These are phyloP conservation scores for Boletus pseudopeckii DNA, from an alignment of 768 basidiomycete species.

Conservation along the genomic window DNA sequence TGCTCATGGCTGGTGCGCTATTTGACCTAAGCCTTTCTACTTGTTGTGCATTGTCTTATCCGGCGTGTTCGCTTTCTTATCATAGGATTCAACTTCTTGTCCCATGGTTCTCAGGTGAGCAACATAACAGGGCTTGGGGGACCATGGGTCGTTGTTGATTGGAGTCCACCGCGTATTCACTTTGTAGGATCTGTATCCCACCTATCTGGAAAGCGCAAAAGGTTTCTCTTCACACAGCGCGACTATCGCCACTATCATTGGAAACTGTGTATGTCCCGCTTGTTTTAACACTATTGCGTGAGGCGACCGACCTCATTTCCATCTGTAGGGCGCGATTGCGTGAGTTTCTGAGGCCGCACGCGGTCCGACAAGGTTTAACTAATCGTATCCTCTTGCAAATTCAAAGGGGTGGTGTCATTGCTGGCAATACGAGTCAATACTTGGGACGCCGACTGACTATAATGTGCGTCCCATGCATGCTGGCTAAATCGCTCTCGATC, in stretches of 20 bases:
- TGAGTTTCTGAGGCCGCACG: constrained; percentile 25
- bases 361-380: neutral
- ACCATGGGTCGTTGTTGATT: neutral
- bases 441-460: constrained; percentile 83
- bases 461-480: constrained; percentile 30
- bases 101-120: constrained; percentile 63
- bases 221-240: constrained; percentile 54
- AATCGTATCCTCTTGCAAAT: neutral
- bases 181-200: constrained; percentile 70
- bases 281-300: neutral
- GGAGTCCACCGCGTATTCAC: neutral
- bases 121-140: neutral
- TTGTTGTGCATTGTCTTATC: neutral
- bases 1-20: constrained; percentile 65
- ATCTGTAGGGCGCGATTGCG: constrained; percentile 41
- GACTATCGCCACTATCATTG: constrained; percentile 79
- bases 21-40: neutral
- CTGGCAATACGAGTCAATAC: constrained; percentile 71
- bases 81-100: constrained; percentile 71
- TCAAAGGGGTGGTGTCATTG: constrained; percentile 61
- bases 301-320: neutral
- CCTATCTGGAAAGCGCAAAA: constrained; percentile 64
- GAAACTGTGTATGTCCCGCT: constrained; percentile 51
- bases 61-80: neutral
- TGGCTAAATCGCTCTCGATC: neutral